Base-by-base conservation (phyloP, 495 filamentous ascomycete species). In the Jackrogersella minutella region DNA sequence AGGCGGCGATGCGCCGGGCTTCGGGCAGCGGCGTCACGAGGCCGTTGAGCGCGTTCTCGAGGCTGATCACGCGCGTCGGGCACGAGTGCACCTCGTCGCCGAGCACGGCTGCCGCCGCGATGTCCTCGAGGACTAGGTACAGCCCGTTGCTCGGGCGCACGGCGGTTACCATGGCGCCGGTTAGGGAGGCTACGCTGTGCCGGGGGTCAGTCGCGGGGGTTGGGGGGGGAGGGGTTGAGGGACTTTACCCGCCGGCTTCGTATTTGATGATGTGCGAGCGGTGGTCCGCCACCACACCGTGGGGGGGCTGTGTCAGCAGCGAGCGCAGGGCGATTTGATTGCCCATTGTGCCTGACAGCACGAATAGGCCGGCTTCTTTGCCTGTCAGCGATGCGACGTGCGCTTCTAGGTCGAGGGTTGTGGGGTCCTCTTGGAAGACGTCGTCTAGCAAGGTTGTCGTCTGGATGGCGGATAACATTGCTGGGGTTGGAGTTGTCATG, bases 271-370 rank as follows among this genome's bases (percentile, higher is more conserved):
- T 85, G 70, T 93, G 91, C 0, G 83, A 80, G 6, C 88, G 81
- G 58, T 82, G 74, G 68, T 93, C 90, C 61, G 85, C 87, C 22
- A 95, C 77, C 2, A 95, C 82, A 10, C 84, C 82, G 73, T 93
- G 85, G 0, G 91, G 91, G 2, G 91, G 90, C 53, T 88, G 88
- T 0, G 76, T 81, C 24, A 95, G 82, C 56, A 90, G 82, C 0
- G 89, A 78, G 5, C 90, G 85, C 14, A 95, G 69, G 11, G 84
- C 86, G 56, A 95, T 77, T 66, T 93, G 90, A 77, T 95, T 95
- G 31, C 89, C 94, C 92, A 97, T 96, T 14, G 94, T 97, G 3
- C 94, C 94, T 0, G 90, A 93, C 47, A 95, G 80, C 19, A 97
- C 92, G 40, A 97, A 86, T 0, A 93, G 80, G 0, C 84, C 88